Evolutionary conservation across 441 rosid genomes (phyloP).

Genomic region (Adansonia madagascariensis): DNA sequence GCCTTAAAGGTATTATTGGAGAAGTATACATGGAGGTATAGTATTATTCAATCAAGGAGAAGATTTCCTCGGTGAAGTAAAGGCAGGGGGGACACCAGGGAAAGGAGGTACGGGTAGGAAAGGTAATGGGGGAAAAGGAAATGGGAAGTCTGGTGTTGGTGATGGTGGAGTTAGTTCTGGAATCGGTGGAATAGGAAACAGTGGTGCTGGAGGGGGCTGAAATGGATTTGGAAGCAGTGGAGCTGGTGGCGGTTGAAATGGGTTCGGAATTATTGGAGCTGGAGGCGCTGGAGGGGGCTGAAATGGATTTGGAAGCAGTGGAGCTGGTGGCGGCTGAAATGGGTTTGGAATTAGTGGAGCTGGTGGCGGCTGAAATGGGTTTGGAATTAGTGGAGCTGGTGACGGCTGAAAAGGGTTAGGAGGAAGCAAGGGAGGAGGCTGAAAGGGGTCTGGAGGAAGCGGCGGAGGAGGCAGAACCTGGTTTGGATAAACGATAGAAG

Average conservation of each 20-base stretch:
- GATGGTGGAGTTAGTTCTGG: conserved; percentile 26
- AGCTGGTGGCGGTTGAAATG: too few species aligned
- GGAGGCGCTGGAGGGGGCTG: too few species aligned
- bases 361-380: conserved; percentile 34
- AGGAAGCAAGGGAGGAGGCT: conserved; percentile 19
- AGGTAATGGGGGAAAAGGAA: conserved; percentile 45
- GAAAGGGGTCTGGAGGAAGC: conserved; percentile 42
- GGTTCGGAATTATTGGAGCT: too few species aligned
- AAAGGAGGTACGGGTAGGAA: conserved; percentile 42
- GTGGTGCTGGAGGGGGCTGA: conserved; percentile 23
- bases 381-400: not conserved
- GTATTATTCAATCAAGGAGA: conserved; percentile 40
- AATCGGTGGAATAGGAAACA: conserved; percentile 9
- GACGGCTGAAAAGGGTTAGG: conserved; percentile 30
- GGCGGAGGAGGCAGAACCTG: conserved; percentile 23
- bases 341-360: not conserved
- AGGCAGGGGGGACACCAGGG: conserved; percentile 56
- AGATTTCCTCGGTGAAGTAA: conserved; percentile 39
- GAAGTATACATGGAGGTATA: conserved; percentile 20
- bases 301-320: too few species aligned
- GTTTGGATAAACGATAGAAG: not conserved
- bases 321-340: too few species aligned
- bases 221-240: too few species aligned
- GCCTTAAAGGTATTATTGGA: conserved; percentile 11
- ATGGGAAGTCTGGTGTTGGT: conserved; percentile 46